Base-by-base conservation (phyloP, 2,329 filamentous ascomycete species). In the Boeremia lycopersici region DNA sequence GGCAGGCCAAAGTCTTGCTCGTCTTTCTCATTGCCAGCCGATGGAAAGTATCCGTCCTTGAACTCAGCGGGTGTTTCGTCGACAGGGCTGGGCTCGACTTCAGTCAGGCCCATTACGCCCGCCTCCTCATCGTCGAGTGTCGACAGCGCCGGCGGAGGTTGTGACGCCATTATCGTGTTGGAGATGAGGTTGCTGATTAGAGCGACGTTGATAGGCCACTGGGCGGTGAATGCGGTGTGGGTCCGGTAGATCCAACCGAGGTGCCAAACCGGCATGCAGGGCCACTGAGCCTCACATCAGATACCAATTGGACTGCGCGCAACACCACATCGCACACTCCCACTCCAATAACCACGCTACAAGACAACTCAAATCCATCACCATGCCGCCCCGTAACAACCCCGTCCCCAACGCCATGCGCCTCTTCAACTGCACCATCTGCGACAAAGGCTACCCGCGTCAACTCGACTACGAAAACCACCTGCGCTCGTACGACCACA, bases 391-490 rank as follows among this genome's bases (percentile, higher is more conserved):
- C 65, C 70, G 82, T 69, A 72, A 71, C 33, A 64, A 66, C 12
- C 86, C 83, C 29, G 54, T 68, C 33, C 62, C 65, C 53, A 81
- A 68, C 26, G 81, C 71, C 9, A 63, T 71, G 48, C 67, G 67
- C 45, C 56, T 65, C 56, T 74, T 74, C 65, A 67, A 67, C 47
- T 74, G 86, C 79, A 85, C 87, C 35, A 85, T 98, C 49, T 98
- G 95, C 80, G 64, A 89, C 61, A 98, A 98, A 78, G 93, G 93
- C 67, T 99, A 98, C 77, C 87, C 88, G 1, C 91, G 95, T 51
- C 93, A 96, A 83, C 93, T 96, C 72, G 93, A 98, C 74, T 97
- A 96, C 74, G 93, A 98, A 76, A 89, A 93, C 7, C 95, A 99
- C 74, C 90, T 97, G 52, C 87, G 87, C 60, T 95, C 90, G 68